phyloP scores from a whole-genome alignment of 345 rosid genomes.

The Brassica juncea region DNA sequence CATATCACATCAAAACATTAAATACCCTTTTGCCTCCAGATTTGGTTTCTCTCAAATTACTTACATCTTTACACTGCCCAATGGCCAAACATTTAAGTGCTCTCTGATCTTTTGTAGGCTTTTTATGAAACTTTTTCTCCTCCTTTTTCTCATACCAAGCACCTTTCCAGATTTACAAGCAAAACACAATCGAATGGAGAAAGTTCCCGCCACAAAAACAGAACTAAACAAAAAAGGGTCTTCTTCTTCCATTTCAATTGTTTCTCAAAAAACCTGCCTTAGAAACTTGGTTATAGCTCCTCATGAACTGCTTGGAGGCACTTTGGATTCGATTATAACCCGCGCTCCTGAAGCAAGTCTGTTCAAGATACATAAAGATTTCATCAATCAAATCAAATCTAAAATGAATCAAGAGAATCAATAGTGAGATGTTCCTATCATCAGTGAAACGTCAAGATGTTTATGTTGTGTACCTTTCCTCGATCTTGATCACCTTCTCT shows the following conservation, averaged over 20 bases:
- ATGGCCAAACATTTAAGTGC: constrained; percentile 19
- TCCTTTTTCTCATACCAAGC: background rate
- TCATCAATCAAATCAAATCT: background rate
- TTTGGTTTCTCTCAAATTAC: constrained; percentile 2
- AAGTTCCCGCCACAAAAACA: constrained; percentile 23
- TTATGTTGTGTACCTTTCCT: constrained; percentile 70
- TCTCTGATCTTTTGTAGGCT: constrained; percentile 10
- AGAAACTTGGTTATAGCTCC: constrained; percentile 12
- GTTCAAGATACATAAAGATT: constrained; percentile 34
- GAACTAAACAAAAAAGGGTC: background rate
- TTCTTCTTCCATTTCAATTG: constrained; percentile 1
- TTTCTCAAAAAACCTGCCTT: background rate
- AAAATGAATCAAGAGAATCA: background rate
- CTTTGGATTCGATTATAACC: constrained; percentile 84
- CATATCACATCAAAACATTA: constrained; percentile 33
- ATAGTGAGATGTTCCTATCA: constrained; percentile 5
- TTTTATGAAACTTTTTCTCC: constrained; percentile 18
- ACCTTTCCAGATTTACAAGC: constrained; percentile 34
- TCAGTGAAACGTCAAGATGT: background rate
- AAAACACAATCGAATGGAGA: constrained; percentile 29
- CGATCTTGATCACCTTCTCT: constrained; percentile 73
- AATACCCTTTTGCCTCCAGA: constrained; percentile 25
- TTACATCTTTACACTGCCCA: constrained; percentile 29
- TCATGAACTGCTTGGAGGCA: constrained; percentile 45
- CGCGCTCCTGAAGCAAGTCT: constrained; percentile 99